Conservation (phyloP, 805 yeast species). For the Clavispora santaluciae region DNA sequence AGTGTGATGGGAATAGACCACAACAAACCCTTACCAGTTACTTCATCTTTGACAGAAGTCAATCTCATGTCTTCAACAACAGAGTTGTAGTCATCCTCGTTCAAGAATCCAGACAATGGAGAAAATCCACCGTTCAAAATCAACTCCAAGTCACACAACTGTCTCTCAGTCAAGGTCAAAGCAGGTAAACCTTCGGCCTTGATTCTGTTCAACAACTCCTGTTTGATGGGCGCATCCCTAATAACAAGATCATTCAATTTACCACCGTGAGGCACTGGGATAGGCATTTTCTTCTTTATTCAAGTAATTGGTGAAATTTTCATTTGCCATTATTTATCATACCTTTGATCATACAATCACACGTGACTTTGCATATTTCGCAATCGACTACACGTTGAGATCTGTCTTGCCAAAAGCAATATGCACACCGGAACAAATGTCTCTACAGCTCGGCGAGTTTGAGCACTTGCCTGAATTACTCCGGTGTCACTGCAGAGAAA, state of each 20-base stretch:
- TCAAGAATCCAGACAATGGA: conserved; percentile 66
- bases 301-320: not conserved
- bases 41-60: conserved; percentile 35
- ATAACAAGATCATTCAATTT: conserved; percentile 75
- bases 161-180: conserved; percentile 72
- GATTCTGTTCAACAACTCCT: conserved; percentile 55
- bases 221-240: conserved; percentile 66
- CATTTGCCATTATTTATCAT: not conserved
- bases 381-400: not conserved
- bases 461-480: too few species aligned
- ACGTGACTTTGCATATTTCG: conserved; percentile 13
- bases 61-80: conserved; percentile 71
- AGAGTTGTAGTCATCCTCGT: conserved; percentile 60
- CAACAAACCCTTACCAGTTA: conserved; percentile 53
- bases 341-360: conserved; percentile 16
- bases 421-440: too few species aligned
- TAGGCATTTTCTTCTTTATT: conserved; percentile 42
- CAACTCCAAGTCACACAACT: conserved; percentile 88
- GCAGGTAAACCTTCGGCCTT: conserved; percentile 35
- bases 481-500: too few species aligned
- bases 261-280: conserved; percentile 86
- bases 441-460: too few species aligned
- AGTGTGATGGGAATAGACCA: conserved; percentile 94
- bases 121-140: conserved; percentile 93
- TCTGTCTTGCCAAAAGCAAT: too few species aligned